phyloP scores from a whole-genome alignment of 768 basidiomycete genomes.

The Xanthoconium stramineum region DNA sequence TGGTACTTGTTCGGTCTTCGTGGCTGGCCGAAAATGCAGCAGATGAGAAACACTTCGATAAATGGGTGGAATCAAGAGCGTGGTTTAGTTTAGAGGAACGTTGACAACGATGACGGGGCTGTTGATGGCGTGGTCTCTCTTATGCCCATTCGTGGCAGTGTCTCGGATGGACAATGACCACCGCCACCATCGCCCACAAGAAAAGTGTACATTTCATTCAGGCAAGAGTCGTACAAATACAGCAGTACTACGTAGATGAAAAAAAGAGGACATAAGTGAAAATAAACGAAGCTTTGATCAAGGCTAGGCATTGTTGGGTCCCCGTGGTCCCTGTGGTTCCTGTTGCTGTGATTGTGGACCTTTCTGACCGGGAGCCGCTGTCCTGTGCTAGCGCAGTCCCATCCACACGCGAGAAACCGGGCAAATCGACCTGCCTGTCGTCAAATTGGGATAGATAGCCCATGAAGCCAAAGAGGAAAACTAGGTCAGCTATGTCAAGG shows the following conservation, averaged over 20 bases:
- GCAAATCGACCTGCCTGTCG: background rate
- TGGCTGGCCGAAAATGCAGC: slow-evolving; percentile 10
- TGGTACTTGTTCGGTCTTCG: slow-evolving; percentile 13
- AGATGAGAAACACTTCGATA: slow-evolving; percentile 18
- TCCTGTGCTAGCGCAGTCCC: no score
- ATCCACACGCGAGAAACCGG: slow-evolving; percentile 1
- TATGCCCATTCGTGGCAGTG: slow-evolving; percentile 20
- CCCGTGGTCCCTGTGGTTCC: background rate
- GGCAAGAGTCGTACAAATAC: background rate
- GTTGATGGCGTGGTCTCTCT: slow-evolving; percentile 5
- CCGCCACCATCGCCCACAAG: background rate
- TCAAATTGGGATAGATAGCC: slow-evolving; percentile 1
- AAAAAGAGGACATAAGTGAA: background rate
- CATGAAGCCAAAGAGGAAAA: slow-evolving; percentile 37
- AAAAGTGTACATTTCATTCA: slow-evolving; percentile 7
- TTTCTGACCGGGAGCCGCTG: no score
- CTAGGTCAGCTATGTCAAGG: slow-evolving; percentile 38
- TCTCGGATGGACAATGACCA: background rate
- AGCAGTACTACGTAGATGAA: background rate
- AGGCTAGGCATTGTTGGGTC: no score
- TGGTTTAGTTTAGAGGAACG: background rate
- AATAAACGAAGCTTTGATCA: background rate
- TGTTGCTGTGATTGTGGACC: background rate
- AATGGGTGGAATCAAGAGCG: background rate
- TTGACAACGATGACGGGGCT: background rate